These are phyloP conservation scores for Stachybotrys echinatus DNA, from an alignment of 2,329 filamentous ascomycete species.

Conservation along the genomic window DNA sequence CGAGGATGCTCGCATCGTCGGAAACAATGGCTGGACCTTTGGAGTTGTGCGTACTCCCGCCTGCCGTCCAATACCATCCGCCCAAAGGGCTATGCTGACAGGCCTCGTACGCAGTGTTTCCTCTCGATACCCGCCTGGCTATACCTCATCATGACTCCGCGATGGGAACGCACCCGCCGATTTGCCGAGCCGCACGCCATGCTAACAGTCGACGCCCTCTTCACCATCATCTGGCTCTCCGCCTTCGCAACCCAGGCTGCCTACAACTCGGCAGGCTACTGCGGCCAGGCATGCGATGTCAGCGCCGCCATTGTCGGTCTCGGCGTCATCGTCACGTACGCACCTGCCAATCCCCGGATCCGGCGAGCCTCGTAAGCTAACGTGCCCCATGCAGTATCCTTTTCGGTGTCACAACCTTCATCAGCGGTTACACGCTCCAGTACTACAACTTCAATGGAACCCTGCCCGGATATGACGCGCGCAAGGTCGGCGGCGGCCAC, in stretches of 20 bases:
- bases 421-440: slow-evolving; percentile 55
- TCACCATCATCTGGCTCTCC: slow-evolving; percentile 59
- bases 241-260: slow-evolving; percentile 61
- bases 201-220: slow-evolving; percentile 52
- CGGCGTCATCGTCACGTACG: slow-evolving; percentile 59
- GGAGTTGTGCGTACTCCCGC: slow-evolving; percentile 45
- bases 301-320: slow-evolving; percentile 60
- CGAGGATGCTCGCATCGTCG: slow-evolving; percentile 43
- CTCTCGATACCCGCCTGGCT: slow-evolving; percentile 59
- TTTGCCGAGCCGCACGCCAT: slow-evolving; percentile 59
- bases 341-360: slow-evolving; percentile 6
- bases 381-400: slow-evolving; percentile 39
- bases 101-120: slow-evolving; percentile 47
- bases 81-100: slow-evolving; percentile 5
- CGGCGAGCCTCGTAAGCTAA: slow-evolving; percentile 9
- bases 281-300: slow-evolving; percentile 50
- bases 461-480: slow-evolving; percentile 56
- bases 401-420: slow-evolving; percentile 45
- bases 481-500: slow-evolving; percentile 29
- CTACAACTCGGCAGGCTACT: slow-evolving; percentile 53
- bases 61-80: neutral
- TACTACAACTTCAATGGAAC: slow-evolving; percentile 58
- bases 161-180: slow-evolving; percentile 56
- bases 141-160: slow-evolving; percentile 59
- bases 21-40: slow-evolving; percentile 59